Evolutionary conservation across 805 yeast genomes (phyloP).

Genomic region (Komagataella ulmi): DNA sequence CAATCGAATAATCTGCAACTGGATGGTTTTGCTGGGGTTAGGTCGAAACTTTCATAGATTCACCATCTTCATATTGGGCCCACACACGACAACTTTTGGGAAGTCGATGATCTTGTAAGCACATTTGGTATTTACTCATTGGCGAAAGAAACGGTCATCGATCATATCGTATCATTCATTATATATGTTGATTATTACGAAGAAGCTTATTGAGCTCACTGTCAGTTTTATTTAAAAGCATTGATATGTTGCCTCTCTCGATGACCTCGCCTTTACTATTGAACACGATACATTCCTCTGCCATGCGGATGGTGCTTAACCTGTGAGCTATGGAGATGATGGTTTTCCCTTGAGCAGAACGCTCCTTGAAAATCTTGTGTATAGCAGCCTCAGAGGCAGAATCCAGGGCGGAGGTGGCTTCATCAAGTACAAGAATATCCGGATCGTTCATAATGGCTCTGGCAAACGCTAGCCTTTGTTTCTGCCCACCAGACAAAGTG

Average conservation of each 20-base stretch:
- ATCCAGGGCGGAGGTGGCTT: constrained; percentile 91
- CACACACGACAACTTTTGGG: not conserved
- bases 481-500: constrained; percentile 90
- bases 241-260: constrained; percentile 52
- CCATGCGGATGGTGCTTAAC: constrained; percentile 72
- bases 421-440: constrained; percentile 72
- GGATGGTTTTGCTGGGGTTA: not conserved
- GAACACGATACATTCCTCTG: constrained; percentile 70
- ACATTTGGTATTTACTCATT: no score
- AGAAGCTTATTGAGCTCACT: constrained; percentile 32
- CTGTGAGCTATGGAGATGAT: constrained; percentile 88
- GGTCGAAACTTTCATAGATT: not conserved
- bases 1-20: not conserved
- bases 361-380: constrained; percentile 49
- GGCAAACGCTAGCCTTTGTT: constrained; percentile 85
- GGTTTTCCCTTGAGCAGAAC: constrained; percentile 48
- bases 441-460: constrained; percentile 75
- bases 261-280: constrained; percentile 57
- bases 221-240: constrained; percentile 29
- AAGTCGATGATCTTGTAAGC: not conserved
- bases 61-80: not conserved
- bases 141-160: not conserved
- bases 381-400: constrained; percentile 80
- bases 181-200: constrained; percentile 12
- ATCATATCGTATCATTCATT: constrained; percentile 1